These are phyloP conservation scores for Aspergillus sparsus DNA, from an alignment of 495 filamentous ascomycete genomes.

Conservation along the genomic window DNA sequence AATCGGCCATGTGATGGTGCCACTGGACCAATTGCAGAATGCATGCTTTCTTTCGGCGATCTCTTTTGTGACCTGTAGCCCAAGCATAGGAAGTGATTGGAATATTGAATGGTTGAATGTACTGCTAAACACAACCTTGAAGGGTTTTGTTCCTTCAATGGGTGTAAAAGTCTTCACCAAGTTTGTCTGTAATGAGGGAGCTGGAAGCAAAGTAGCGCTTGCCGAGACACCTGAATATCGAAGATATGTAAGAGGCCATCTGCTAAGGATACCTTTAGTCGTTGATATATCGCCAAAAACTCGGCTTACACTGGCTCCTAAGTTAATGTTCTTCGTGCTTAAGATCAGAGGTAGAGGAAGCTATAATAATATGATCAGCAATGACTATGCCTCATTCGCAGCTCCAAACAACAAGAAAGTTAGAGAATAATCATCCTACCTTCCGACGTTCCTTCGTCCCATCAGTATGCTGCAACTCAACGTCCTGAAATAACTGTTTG, in stretches of 20 bases:
- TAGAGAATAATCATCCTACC: slow-evolving; percentile 23
- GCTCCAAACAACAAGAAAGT: not conserved
- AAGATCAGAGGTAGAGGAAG: slow-evolving; percentile 34
- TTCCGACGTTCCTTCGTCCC: slow-evolving; percentile 25
- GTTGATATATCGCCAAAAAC: slow-evolving; percentile 30
- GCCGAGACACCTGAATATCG: slow-evolving; percentile 32
- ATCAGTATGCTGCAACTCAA: slow-evolving; percentile 30
- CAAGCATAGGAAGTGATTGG: slow-evolving; percentile 34
- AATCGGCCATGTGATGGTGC: slow-evolving; percentile 36
- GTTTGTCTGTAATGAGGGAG: slow-evolving; percentile 31
- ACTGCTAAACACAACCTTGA: slow-evolving; percentile 33
- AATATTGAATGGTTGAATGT: slow-evolving; percentile 31
- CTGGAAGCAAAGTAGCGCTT: slow-evolving; percentile 33
- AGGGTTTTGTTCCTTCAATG: slow-evolving; percentile 37
- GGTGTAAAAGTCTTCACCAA: slow-evolving; percentile 34
- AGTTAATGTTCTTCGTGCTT: slow-evolving; percentile 28
- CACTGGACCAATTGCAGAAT: slow-evolving; percentile 42
- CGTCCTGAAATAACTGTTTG: slow-evolving; percentile 23
- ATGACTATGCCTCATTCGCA: not conserved
- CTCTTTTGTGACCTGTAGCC: slow-evolving; percentile 33
- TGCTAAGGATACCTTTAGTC: slow-evolving; percentile 33
- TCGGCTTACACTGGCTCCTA: slow-evolving; percentile 37
- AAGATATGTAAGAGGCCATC: slow-evolving; percentile 34
- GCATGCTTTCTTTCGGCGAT: slow-evolving; percentile 35
- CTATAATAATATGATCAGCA: slow-evolving; percentile 26